Percentiles rank a stretch among this genome's conserved stretches.
Conservation (phyloP, 2,329 filamentous ascomycete species). For the Pseudogymnoascus sp. region DNA sequence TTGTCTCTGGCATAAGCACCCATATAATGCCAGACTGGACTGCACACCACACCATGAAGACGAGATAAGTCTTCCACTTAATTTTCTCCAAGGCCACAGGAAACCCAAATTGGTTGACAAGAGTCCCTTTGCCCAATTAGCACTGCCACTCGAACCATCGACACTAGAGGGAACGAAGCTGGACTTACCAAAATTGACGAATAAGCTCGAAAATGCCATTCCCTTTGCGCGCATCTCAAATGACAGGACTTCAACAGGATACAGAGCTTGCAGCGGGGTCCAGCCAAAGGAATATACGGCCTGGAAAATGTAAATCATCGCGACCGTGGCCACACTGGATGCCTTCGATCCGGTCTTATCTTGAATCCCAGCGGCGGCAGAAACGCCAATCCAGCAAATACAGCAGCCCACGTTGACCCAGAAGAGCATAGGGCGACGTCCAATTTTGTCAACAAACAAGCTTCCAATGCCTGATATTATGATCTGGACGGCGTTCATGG, state of each 20-base stretch:
- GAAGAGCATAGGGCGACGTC: constrained; percentile 48
- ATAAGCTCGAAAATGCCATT: constrained; percentile 41
- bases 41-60: constrained; percentile 38
- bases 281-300: constrained; percentile 41
- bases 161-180: background rate
- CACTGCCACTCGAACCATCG: background rate
- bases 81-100: constrained; percentile 41
- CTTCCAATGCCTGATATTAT: constrained; percentile 47
- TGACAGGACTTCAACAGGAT: constrained; percentile 44
- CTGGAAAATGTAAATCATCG: constrained; percentile 38
- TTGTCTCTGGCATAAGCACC: constrained; percentile 42
- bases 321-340: constrained; percentile 21
- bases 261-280: constrained; percentile 38
- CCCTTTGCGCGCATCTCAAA: constrained; percentile 48
- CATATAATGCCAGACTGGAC: constrained; percentile 36
- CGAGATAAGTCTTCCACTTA: constrained; percentile 45
- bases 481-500: constrained; percentile 45
- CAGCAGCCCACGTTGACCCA: constrained; percentile 41
- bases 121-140: constrained; percentile 19
- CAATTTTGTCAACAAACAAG: constrained; percentile 45
- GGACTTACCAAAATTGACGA: constrained; percentile 34
- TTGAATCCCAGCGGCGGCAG: constrained; percentile 35
- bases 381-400: constrained; percentile 43
- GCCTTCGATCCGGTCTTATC: constrained; percentile 25
- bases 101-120: constrained; percentile 39